These are phyloP conservation scores for Scenedesmus sp. DNA, from an alignment of 163 green algal genomes.

Conservation along the genomic window DNA sequence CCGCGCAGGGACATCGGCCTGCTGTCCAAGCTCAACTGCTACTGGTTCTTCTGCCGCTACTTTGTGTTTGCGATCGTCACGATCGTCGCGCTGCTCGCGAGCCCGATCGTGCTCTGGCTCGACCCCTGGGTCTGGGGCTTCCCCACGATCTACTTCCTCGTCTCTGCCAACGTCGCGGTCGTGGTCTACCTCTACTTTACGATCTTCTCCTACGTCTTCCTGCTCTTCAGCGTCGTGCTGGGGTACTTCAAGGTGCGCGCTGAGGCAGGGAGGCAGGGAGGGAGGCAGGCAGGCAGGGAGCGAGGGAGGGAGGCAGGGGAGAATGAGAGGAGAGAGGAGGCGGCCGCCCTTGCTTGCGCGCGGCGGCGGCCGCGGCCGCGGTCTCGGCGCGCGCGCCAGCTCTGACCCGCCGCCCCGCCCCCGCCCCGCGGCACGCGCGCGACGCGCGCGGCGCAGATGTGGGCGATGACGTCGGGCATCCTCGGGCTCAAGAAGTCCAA, in stretches of 20 bases:
- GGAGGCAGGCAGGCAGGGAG: no score
- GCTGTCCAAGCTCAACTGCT: conserved; percentile 61
- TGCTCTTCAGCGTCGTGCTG: conserved; percentile 65
- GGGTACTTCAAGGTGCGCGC: conserved; percentile 78
- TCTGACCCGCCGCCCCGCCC: no score
- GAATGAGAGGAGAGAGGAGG: no score
- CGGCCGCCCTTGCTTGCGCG: no score
- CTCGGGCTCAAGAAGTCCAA: conserved; percentile 71
- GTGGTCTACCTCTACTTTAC: conserved; percentile 75
- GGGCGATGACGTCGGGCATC: conserved; percentile 66
- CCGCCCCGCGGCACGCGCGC: no score
- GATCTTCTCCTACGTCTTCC: conserved; percentile 61
- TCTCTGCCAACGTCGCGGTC: conserved; percentile 67
- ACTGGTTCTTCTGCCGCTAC: conserved; percentile 67
- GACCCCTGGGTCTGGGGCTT: conserved; percentile 56
- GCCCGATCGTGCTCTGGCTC: conserved; percentile 61
- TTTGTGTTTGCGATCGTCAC: conserved; percentile 68
- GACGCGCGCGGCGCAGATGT: no score
- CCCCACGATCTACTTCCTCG: conserved; percentile 69
- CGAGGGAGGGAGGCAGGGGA: no score
- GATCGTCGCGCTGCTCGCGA: conserved; percentile 54
- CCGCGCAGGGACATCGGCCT: conserved; percentile 52
- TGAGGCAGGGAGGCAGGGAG: no score
- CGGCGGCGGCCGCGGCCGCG: no score
- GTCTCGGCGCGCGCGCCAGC: no score